Evolutionary conservation across 2,329 filamentous ascomycete species (phyloP), one percentile per base, ranked within the genome.

Genomic region (Paecilomyces sp.): DNA sequence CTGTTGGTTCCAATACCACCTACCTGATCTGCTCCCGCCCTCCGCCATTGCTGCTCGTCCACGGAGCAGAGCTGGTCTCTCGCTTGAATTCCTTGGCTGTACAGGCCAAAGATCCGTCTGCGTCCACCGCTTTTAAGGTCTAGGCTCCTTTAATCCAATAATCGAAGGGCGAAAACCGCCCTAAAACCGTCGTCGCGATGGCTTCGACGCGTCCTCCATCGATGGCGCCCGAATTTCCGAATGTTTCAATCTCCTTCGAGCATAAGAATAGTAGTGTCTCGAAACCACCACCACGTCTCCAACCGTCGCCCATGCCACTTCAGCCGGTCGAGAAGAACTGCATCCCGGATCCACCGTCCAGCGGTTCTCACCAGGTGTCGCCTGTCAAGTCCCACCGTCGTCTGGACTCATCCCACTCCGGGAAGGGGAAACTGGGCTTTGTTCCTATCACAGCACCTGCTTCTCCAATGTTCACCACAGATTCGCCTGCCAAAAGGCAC

Each of bases 381-480:
- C 91, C 90, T 11, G 83, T 83, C 68, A 95, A 94, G 77, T 76
- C 82, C 34, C 74, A 76, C 58, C 79, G 80, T 65, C 79, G 79
- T 66, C 77, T 77, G 51, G 83, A 80, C 59, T 83, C 83, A 62
- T 86, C 87, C 3, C 63, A 69, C 62, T 54, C 87, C 82, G 47
- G 81, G 81, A 63, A 83, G 82, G 67, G 84, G 83, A 63, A 82
- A 87, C 66, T 82, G 80, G 67, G 81, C 80, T 73, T 84, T 68
- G 79, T 94, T 63, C 87, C 88, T 70, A 82, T 85, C 56, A 76
- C 74, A 62, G 75, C 79, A 54, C 79, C 79, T 54, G 66, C 70
- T 57, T 72, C 77, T 59, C 72, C 70, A 58, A 71, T 70, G 63
- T 79, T 78, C 65, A 76, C 74, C 28, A 80, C 77, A 13, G 79